These are phyloP conservation scores for Pleurotus sapidus DNA, from an alignment of 768 basidiomycete species.

Conservation along the genomic window DNA sequence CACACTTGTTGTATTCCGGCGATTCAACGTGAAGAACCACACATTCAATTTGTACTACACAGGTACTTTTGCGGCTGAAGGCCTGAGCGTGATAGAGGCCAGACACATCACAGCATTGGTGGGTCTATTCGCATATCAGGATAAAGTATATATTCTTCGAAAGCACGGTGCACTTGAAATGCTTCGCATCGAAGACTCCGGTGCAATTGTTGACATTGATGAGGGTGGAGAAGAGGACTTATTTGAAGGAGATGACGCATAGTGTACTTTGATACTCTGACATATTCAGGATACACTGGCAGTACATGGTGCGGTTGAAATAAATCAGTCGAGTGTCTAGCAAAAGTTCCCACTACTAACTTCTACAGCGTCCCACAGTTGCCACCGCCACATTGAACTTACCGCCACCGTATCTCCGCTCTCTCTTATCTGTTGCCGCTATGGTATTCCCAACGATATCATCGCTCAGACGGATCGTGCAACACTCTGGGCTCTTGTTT, in stretches of 20 bases:
- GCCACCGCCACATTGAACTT: too few species aligned
- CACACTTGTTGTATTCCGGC: constrained; percentile 3
- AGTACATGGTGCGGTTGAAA: too few species aligned
- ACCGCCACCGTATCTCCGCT: too few species aligned
- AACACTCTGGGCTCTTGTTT: constrained; percentile 94
- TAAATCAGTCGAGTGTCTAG: too few species aligned
- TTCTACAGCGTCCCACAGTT: too few species aligned
- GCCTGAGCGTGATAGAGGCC: neutral
- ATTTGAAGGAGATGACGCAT: too few species aligned
- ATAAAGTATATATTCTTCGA: constrained; percentile 11
- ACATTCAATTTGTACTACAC: constrained; percentile 5
- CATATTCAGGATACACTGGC: too few species aligned
- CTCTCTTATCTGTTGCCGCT: constrained; percentile 45
- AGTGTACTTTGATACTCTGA: too few species aligned
- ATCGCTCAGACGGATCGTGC: constrained; percentile 90
- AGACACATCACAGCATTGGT: neutral
- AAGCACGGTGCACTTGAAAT: constrained; percentile 14
- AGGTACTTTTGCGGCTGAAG: constrained; percentile 2
- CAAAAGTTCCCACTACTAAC: too few species aligned
- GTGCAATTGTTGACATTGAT: neutral
- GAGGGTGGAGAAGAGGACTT: neutral
- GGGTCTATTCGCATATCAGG: constrained; percentile 10
- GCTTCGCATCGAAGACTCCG: constrained; percentile 5
- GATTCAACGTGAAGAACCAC: neutral
- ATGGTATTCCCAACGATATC: constrained; percentile 96